Percentiles rank a stretch among this genome's conserved stretches.
phyloP scores from a whole-genome alignment of 192 early-diverging fungal genomes.

The Rhizophagus sp. region DNA sequence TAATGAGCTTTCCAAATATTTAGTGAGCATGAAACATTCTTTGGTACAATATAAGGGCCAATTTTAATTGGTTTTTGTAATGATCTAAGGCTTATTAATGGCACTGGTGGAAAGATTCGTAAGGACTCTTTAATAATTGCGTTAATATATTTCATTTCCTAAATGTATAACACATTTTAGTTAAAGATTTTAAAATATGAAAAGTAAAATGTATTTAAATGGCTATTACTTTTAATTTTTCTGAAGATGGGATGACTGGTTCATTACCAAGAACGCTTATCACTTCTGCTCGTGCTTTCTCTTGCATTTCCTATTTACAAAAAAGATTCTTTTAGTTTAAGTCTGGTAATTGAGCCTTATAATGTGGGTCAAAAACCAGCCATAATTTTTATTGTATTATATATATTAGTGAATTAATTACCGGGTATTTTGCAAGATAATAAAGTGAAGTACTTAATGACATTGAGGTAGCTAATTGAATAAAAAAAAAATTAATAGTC shows the following conservation, averaged over 20 bases:
- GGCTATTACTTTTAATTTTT: background rate
- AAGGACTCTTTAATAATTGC: background rate
- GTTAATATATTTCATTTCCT: conserved; percentile 7
- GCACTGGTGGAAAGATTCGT: background rate
- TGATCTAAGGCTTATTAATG: background rate
- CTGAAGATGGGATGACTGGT: background rate
- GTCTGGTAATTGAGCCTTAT: background rate
- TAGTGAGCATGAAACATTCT: background rate
- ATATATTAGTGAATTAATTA: background rate
- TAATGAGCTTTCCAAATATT: background rate
- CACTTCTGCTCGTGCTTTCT: background rate
- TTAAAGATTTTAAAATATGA: background rate
- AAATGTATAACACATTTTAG: background rate
- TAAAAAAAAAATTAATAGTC: too few species aligned
- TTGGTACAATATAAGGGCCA: background rate
- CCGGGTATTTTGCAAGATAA: background rate
- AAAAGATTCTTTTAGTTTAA: background rate
- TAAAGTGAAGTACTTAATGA: background rate
- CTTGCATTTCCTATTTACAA: conserved; percentile 5
- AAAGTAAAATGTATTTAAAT: background rate
- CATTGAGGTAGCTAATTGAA: background rate
- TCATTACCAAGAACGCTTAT: background rate
- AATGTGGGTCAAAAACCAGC: too few species aligned
- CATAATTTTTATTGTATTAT: background rate
- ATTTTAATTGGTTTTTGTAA: background rate